A percentile compares a stretch with the other conserved stretches of the same genome.
These are phyloP conservation scores for Cryptococcus sp. DNA, from an alignment of 1,284 basidiomycete species.

Conservation along the genomic window DNA sequence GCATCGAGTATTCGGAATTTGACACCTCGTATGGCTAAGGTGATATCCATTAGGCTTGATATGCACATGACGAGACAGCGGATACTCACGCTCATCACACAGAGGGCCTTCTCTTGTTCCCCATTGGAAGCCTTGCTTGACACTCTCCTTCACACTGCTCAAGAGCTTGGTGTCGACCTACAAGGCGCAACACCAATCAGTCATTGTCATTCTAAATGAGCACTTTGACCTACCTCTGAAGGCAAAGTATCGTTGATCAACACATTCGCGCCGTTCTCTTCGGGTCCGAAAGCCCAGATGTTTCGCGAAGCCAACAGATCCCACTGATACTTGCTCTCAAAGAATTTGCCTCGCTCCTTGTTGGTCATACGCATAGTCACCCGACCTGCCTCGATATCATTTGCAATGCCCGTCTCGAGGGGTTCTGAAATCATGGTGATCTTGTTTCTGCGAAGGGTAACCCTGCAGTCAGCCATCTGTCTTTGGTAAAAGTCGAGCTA, in stretches of 20 bases:
- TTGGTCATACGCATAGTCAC: conserved; percentile 91
- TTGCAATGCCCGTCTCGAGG: conserved; percentile 86
- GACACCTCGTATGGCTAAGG: conserved; percentile 92
- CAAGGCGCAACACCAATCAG: not conserved
- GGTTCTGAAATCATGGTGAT: conserved; percentile 98
- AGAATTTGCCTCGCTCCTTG: conserved; percentile 90
- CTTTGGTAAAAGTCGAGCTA: not conserved
- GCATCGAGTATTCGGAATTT: conserved; percentile 96
- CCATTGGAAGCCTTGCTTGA: conserved; percentile 99
- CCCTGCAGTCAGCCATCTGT: too few relatives aligned
- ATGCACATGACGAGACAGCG: not conserved
- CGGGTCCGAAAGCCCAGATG: conserved; percentile 99
- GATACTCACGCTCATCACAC: conserved; percentile 90
- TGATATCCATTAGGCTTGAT: not conserved
- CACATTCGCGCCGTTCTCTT: conserved; percentile 90
- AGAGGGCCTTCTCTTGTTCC: conserved; percentile 94
- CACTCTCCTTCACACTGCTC: conserved; percentile 85
- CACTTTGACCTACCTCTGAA: conserved; percentile 65
- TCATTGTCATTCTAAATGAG: not conserved
- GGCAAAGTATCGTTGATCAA: conserved; percentile 95
- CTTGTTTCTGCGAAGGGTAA: conserved; percentile 68
- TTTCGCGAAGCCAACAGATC: conserved; percentile 94
- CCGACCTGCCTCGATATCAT: conserved; percentile 87
- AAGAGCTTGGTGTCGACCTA: conserved; percentile 91
- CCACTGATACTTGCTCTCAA: conserved; percentile 97